phyloP scores from a whole-genome alignment of 139 green algal species.

The Prasinococcaceae sp. region DNA sequence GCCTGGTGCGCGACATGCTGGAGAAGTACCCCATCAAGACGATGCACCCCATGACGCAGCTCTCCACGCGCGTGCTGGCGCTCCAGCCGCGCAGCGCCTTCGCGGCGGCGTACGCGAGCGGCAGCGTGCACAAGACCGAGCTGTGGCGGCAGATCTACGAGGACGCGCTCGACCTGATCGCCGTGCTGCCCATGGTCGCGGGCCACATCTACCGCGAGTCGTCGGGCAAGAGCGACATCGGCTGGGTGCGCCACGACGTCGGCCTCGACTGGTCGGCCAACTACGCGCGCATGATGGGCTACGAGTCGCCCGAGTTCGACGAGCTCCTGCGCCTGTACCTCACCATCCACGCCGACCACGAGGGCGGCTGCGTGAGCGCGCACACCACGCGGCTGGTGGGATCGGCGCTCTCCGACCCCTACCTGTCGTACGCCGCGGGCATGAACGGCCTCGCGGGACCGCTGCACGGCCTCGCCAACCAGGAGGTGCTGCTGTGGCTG shows the following conservation, averaged over 20 bases:
- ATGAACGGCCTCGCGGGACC: conserved; percentile 90
- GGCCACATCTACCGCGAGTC: conserved; percentile 67
- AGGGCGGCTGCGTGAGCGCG: conserved; percentile 89
- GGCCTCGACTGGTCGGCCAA: conserved; percentile 86
- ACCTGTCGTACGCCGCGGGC: conserved; percentile 80
- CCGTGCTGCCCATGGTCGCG: conserved; percentile 75
- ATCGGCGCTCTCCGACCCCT: conserved; percentile 84
- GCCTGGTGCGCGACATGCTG: conserved; percentile 51
- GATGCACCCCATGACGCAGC: conserved; percentile 85
- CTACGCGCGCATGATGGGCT: conserved; percentile 91
- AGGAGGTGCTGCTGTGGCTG: conserved; percentile 89
- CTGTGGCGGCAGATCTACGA: conserved; percentile 67
- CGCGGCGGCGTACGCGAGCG: conserved; percentile 57
- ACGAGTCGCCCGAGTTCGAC: conserved; percentile 35
- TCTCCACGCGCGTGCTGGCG: conserved; percentile 55
- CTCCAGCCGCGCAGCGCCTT: conserved; percentile 79
- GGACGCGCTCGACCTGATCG: conserved; percentile 86
- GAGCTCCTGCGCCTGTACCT: conserved; percentile 96
- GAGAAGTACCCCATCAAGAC: conserved; percentile 51
- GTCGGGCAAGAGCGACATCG: not conserved
- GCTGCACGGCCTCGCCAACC: conserved; percentile 94
- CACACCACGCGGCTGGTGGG: conserved; percentile 90
- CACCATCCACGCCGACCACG: conserved; percentile 76
- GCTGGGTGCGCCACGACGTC: not conserved
- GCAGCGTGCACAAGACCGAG: conserved; percentile 77